Conservation (phyloP, 2,329 filamentous ascomycete species). For the Aspergillus sp. region DNA sequence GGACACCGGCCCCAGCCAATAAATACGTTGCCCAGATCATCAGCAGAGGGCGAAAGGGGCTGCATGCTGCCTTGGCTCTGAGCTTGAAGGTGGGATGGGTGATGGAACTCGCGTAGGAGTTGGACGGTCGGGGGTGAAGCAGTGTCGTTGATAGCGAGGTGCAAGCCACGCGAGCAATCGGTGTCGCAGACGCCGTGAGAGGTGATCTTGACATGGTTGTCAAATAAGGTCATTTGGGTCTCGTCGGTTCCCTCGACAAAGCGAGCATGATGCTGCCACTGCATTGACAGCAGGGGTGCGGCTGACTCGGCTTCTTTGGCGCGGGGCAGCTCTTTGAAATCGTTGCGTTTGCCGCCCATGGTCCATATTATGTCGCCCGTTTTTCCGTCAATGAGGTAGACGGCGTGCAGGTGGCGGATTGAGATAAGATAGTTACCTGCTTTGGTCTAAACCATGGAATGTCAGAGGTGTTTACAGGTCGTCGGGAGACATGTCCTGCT, state of each 20-base stretch:
- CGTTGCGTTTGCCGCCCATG: conserved; percentile 7
- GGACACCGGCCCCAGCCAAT: conserved; percentile 16
- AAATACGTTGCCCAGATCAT: conserved; percentile 11
- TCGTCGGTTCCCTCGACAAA: conserved; percentile 9
- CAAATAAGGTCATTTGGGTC: conserved; percentile 11
- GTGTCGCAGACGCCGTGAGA: conserved; percentile 10
- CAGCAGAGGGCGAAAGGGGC: not conserved
- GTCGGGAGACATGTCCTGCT: not conserved
- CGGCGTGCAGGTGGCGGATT: conserved; percentile 9
- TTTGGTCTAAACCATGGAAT: conserved; percentile 1
- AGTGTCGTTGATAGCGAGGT: conserved; percentile 11
- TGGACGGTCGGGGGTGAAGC: conserved; percentile 8
- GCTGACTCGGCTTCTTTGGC: not conserved
- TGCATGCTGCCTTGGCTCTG: conserved; percentile 14
- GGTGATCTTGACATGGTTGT: conserved; percentile 13
- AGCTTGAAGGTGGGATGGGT: conserved; percentile 8
- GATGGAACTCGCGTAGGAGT: conserved; percentile 5
- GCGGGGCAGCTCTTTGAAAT: conserved; percentile 8
- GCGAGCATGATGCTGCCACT: conserved; percentile 11
- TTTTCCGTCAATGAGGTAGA: conserved; percentile 9
- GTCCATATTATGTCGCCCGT: conserved; percentile 11
- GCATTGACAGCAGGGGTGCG: conserved; percentile 9
- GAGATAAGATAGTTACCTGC: conserved; percentile 16
- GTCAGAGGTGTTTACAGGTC: not conserved
- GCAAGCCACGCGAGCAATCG: conserved; percentile 13